Evolutionary conservation across 2,329 filamentous ascomycete genomes (phyloP).

Genomic region (Neoascochyta sp.): DNA sequence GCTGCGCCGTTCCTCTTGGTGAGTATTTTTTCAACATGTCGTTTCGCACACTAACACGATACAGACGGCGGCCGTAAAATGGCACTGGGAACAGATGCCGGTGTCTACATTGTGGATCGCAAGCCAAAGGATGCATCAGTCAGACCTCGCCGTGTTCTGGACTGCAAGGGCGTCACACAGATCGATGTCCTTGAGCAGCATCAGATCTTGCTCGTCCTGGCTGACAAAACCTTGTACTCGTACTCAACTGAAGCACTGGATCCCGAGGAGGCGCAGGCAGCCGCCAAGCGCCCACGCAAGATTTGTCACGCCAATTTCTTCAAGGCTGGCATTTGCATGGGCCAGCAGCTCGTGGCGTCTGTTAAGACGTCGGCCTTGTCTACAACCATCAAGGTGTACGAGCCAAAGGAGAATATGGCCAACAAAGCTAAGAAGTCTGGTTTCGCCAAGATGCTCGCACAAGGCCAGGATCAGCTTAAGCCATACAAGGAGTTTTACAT

Average conservation of each 20-base stretch:
- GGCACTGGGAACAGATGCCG: constrained; percentile 89
- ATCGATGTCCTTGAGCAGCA: constrained; percentile 97
- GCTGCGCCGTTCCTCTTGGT: constrained; percentile 91
- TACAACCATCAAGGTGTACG: constrained; percentile 98
- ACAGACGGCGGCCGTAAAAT: constrained; percentile 90
- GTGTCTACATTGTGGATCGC: constrained; percentile 87
- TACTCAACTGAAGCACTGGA: constrained; percentile 86
- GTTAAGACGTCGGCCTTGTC: constrained; percentile 92
- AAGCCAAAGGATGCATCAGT: constrained; percentile 74
- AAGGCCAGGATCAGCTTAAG: constrained; percentile 89
- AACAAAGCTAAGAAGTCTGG: constrained; percentile 95
- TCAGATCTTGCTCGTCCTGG: constrained; percentile 81
- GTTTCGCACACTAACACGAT: constrained; percentile 19
- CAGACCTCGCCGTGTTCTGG: constrained; percentile 77
- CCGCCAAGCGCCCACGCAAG: constrained; percentile 86
- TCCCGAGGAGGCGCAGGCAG: constrained; percentile 67
- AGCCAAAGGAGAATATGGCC: constrained; percentile 90
- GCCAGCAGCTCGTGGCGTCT: constrained; percentile 90
- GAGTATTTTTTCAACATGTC: constrained; percentile 37
- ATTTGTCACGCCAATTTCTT: constrained; percentile 99
- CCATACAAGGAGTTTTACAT: constrained; percentile 90
- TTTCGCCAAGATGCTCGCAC: constrained; percentile 91
- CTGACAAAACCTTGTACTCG: constrained; percentile 88
- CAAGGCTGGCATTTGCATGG: constrained; percentile 92
- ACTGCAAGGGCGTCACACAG: constrained; percentile 83